phyloP scores from a whole-genome alignment of 495 filamentous ascomycete species.

The Xylona heveae region DNA sequence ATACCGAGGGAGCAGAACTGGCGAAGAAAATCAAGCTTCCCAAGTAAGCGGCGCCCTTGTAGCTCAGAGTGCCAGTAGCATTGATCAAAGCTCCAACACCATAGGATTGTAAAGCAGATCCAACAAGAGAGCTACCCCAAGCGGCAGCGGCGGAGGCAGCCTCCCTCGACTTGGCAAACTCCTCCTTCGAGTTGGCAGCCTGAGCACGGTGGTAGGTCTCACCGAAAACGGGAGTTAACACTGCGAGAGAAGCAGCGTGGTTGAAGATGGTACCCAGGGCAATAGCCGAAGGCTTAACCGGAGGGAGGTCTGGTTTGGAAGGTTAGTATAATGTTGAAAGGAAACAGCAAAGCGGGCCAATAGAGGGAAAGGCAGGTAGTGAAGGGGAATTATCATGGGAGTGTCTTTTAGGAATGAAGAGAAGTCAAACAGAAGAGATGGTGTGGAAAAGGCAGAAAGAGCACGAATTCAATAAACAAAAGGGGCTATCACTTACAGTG shows the following conservation, averaged over 20 bases:
- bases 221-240: slow-evolving; percentile 80
- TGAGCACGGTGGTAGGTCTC: slow-evolving; percentile 90
- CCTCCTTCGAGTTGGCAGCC: slow-evolving; percentile 81
- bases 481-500: slow-evolving; percentile 30
- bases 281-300: slow-evolving; percentile 95
- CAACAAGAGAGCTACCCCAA: slow-evolving; percentile 76
- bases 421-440: not conserved
- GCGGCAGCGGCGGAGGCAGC: slow-evolving; percentile 68
- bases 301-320: slow-evolving; percentile 51
- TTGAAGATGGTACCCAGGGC: slow-evolving; percentile 90
- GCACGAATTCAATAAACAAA: not conserved
- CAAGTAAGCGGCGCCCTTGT: slow-evolving; percentile 92
- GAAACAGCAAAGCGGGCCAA: not conserved
- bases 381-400: too few relatives aligned
- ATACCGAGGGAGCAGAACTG: slow-evolving; percentile 67
- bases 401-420: not conserved
- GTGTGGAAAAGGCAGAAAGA: not conserved
- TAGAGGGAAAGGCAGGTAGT: not conserved
- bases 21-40: slow-evolving; percentile 82
- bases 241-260: slow-evolving; percentile 59
- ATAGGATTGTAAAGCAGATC: slow-evolving; percentile 80
- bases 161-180: slow-evolving; percentile 86
- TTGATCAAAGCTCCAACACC: slow-evolving; percentile 91
- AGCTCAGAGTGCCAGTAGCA: slow-evolving; percentile 77
- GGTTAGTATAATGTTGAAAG: not conserved